Conservation (phyloP, 257 asterid species). For the Solanum rostratum region DNA sequence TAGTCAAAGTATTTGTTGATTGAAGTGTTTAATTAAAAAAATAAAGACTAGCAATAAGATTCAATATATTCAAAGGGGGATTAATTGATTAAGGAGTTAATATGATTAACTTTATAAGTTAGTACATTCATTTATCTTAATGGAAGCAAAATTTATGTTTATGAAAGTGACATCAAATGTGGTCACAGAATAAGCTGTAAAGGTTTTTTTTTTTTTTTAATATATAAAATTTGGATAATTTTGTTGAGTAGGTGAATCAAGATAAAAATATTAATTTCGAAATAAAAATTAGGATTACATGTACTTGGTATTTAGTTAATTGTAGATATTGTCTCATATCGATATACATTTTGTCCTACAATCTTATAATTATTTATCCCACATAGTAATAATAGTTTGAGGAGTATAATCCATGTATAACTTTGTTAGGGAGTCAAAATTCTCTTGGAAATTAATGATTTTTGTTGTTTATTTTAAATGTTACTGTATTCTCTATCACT, state of each 20-base stretch:
- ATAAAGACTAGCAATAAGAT: neutral
- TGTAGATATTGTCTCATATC: neutral
- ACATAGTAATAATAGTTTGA: neutral
- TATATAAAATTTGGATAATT: neutral
- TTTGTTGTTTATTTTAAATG: too few relatives aligned
- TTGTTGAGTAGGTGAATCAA: neutral
- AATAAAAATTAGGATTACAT: neutral
- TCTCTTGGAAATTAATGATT: too few relatives aligned
- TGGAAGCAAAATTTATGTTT: neutral
- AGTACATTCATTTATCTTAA: neutral
- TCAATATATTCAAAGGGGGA: neutral
- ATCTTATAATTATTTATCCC: neutral
- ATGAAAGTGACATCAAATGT: neutral
- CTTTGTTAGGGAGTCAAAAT: too few relatives aligned
- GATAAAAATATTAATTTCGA: neutral
- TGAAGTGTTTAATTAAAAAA: neutral
- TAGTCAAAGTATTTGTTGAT: neutral
- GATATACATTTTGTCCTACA: neutral
- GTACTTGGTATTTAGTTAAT: neutral
- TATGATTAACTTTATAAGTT: neutral
- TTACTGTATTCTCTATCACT: too few relatives aligned
- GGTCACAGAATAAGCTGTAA: neutral
- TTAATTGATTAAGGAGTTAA: neutral
- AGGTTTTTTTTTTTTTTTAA: neutral
- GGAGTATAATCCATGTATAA: too few relatives aligned